Base-by-base conservation (phyloP, 1,139 yeast genomes). In the Saccharomyces pastorianus region DNA sequence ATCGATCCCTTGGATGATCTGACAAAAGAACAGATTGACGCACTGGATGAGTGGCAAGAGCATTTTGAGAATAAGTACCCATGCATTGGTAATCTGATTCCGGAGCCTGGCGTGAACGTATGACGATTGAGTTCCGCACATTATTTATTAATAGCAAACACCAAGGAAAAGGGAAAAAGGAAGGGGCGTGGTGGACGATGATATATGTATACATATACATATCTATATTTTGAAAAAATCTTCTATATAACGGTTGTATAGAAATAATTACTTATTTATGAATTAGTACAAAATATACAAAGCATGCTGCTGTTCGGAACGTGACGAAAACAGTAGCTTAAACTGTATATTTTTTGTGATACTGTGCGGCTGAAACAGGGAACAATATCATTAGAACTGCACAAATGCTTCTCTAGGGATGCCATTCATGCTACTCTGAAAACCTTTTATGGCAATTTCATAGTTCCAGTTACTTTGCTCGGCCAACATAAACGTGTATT, bases 401-500 rank as follows among this genome's bases (percentile, higher is more conserved):
- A 64, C 54, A 50, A 64, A 84, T 1, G 88, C 88, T 55, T 80
- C 77, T n/a, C 80, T 79, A 11, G 88, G 88, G 31, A 84, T 75
- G 57, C 75, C 77, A 27, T 70, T 69, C 23, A 74, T 72, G 34
- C 89, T 85, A 61, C 80, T 83, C 62, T 83, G 81, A 71, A 91
- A 93, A 58, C 88, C 84, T 50, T 77, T 77, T 25, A 82, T 74
- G 46, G 96, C 91, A 56, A 75, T 79, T 50, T 81, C 83, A 62
- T 81, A 84, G 70, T 88, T 86, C 91, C 96, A 91, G 54, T 81
- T 78, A 64, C 96, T 89, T 69, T 90, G 96, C 66, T 90, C 91
- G 53, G 93, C 86, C 51, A 95, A 78, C 89, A 91, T 82, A 38
- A 84, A 73, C 1, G 95, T 88, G 68, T 84, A 93, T 63, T 87